Conservation (phyloP, 2,329 filamentous ascomycete genomes). For the Penicillium sp. region DNA sequence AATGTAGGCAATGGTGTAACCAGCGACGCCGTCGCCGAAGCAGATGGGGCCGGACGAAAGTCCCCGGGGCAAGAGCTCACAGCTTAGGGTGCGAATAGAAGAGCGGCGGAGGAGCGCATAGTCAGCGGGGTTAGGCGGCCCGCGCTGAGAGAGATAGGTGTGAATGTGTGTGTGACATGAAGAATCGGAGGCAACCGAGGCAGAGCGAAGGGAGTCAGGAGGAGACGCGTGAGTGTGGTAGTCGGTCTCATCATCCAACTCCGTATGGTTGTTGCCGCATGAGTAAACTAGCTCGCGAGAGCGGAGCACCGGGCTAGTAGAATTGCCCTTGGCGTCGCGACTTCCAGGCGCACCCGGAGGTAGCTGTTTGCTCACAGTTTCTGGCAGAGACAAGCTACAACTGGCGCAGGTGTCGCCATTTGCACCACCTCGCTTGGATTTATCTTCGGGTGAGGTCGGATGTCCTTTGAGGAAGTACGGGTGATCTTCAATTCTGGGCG, state of each 20-base stretch:
- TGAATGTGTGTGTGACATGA: constrained; percentile 49
- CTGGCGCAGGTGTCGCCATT: constrained; percentile 51
- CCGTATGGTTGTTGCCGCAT: constrained; percentile 36
- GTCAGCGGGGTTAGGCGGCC: constrained; percentile 45
- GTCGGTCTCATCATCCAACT: constrained; percentile 31
- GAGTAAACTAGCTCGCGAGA: constrained; percentile 48
- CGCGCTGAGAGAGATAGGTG: constrained; percentile 51
- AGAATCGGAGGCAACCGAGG: constrained; percentile 38
- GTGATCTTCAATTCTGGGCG: constrained; percentile 40
- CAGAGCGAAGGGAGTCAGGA: constrained; percentile 33
- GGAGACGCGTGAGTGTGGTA: constrained; percentile 32
- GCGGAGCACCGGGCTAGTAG: constrained; percentile 48
- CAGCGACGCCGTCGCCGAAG: constrained; percentile 49
- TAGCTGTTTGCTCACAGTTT: constrained; percentile 46
- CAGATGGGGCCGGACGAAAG: constrained; percentile 51
- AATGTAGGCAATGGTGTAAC: constrained; percentile 53
- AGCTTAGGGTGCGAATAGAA: constrained; percentile 51
- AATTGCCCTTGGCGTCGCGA: constrained; percentile 42
- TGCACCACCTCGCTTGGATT: constrained; percentile 34
- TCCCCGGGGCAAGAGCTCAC: constrained; percentile 48
- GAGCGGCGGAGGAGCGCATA: constrained; percentile 50
- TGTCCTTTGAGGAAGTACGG: constrained; percentile 43
- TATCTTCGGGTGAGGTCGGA: constrained; percentile 37
- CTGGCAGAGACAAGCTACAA: constrained; percentile 49
- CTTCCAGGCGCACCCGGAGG: constrained; percentile 46